Base-by-base conservation (phyloP, 768 basidiomycete genomes). In the Kwoniella heveanensis region DNA sequence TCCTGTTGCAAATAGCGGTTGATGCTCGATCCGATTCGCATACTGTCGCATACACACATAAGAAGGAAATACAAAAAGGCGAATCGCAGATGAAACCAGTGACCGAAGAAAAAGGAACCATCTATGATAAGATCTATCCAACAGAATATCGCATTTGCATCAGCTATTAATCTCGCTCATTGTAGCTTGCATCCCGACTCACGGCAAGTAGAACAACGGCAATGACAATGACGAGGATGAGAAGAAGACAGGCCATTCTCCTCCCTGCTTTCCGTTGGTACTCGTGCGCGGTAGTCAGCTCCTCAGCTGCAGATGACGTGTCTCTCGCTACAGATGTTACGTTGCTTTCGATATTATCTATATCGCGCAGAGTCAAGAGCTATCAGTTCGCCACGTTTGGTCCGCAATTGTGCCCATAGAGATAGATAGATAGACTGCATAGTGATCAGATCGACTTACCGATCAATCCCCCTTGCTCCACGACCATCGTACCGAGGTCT, bases 331-430 rank as follows among this genome's bases (percentile, higher is more conserved):
- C 89, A 0, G 89, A 90, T 17, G 88, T 89, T 39, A 99, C 88
- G 73, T 98, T 98, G 44, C 87, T 86, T 78, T 96, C 92, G 74
- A 99, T 95, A 72, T 95, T 95, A 75, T 97, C 95, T 97, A 72
- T 19, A 51, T 7, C 2, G n/a, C 17, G 17, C 7, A 15, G 44
- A 32, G 32, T 32, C 5, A 32, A 19, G 15, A 12, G 21, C 13
- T 9, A 39, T 60, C 48, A 44, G 54, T 9, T 6, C 36, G 15
- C n/a, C n/a, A n/a, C n/a, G n/a, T n/a, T n/a, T n/a, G n/a, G n/a
- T n/a, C n/a, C n/a, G n/a, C n/a, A n/a, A n/a, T n/a, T n/a, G n/a
- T n/a, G n/a, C n/a, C n/a, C 17, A 53, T 10, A 25, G 51, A 25
- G 4, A 27, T 29, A 12, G 25, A 30, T 39, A 26, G 5, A 44